Evolutionary conservation across 169 alveolate species (phyloP), one percentile per base, ranked within the genome.

Genomic region (Cyclospora cayetanensis): DNA sequence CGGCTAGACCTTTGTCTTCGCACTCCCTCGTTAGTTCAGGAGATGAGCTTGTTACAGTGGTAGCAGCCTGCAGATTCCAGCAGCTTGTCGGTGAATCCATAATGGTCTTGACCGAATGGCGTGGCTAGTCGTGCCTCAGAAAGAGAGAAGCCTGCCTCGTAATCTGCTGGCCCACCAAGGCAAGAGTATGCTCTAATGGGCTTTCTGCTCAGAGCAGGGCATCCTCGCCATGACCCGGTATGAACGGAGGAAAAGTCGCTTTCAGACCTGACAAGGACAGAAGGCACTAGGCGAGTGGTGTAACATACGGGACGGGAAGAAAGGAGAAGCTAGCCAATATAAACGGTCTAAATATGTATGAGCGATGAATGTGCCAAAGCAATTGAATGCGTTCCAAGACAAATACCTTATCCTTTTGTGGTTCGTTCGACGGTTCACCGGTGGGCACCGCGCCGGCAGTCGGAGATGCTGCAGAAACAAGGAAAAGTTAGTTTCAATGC

Each of bases 1-100:
- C n/a, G n/a, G n/a, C n/a, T n/a, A n/a, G n/a, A n/a, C n/a, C n/a
- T n/a, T n/a, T n/a, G n/a, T n/a, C n/a, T n/a, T n/a, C n/a, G n/a
- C n/a, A n/a, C n/a, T n/a, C n/a, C n/a, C n/a, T n/a, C n/a, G n/a
- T n/a, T n/a, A n/a, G n/a, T n/a, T n/a, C n/a, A n/a, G n/a, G n/a
- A n/a, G n/a, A n/a, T n/a, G n/a, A n/a, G n/a, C n/a, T n/a, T n/a
- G n/a, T n/a, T n/a, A n/a, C n/a, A n/a, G 34, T 25, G 43, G 42
- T 3, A 39, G 41, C 43, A 11, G 15, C 66, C 43, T 76, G 43
- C 25, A 43, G 39, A 29, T 27, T 42, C 55, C 29, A 15, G 85
- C 86, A 2, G 39, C 15, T 35, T 76, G 86, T 9, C 15, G 63
- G 29, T 76, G 66, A 76, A 39, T 76, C 86, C 86, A 76, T 76